Conservation (phyloP, 2,329 filamentous ascomycete species). For the Cladosporium halotolerans region DNA sequence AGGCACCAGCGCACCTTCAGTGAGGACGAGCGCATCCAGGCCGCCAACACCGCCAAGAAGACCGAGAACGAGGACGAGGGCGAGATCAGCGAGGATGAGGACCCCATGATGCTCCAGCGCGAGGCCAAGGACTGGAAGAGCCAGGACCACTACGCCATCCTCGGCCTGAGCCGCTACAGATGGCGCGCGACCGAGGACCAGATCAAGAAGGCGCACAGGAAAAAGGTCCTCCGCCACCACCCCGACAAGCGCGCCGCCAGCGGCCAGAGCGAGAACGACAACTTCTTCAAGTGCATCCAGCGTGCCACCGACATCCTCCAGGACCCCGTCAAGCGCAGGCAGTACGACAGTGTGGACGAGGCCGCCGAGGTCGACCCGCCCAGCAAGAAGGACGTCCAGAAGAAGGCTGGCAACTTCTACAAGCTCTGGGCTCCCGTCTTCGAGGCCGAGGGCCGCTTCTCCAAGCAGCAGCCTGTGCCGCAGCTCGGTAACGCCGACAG, state of each 20-base stretch:
- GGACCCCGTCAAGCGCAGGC: slow-evolving; percentile 84
- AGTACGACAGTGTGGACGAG: slow-evolving; percentile 96
- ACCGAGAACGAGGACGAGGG: slow-evolving; percentile 87
- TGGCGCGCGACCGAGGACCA: slow-evolving; percentile 92
- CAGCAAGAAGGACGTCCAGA: slow-evolving; percentile 75
- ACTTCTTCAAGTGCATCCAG: slow-evolving; percentile 99
- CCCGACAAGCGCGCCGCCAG: slow-evolving; percentile 97
- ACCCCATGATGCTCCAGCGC: slow-evolving; percentile 81
- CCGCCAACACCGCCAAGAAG: slow-evolving; percentile 90
- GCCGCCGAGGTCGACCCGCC: slow-evolving; percentile 87
- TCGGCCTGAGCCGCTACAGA: slow-evolving; percentile 87
- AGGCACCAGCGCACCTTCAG: slow-evolving; percentile 94
- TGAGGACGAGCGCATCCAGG: slow-evolving; percentile 96
- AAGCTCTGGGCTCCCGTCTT: slow-evolving; percentile 90
- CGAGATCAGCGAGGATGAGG: slow-evolving; percentile 90
- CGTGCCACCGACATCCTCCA: slow-evolving; percentile 91
- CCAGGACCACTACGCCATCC: slow-evolving; percentile 97
- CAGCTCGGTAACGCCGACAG: slow-evolving; percentile 77
- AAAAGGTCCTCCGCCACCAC: slow-evolving; percentile 98
- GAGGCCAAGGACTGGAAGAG: slow-evolving; percentile 99
- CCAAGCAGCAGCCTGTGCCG: slow-evolving; percentile 82
- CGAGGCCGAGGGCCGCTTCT: slow-evolving; percentile 88
- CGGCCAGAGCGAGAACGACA: slow-evolving; percentile 83
- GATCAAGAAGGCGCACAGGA: slow-evolving; percentile 98
- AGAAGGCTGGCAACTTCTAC: slow-evolving; percentile 77